These are phyloP conservation scores for Solanum hybrid DNA, from an alignment of 305 asterid species.

Conservation along the genomic window DNA sequence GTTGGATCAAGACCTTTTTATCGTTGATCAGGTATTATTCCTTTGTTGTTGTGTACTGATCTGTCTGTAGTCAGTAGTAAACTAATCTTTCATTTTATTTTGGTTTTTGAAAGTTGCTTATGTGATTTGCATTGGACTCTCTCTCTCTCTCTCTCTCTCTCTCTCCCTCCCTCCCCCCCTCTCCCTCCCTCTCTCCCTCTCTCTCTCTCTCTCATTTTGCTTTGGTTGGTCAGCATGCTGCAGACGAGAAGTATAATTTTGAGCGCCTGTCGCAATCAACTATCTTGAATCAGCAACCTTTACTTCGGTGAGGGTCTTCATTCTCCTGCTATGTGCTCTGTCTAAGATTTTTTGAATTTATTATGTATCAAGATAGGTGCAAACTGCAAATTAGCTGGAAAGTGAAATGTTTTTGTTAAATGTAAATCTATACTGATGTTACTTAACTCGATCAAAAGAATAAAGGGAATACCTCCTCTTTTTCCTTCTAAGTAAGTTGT, in stretches of 20 bases:
- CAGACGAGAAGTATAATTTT: constrained; percentile 93
- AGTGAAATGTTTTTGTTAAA: background rate
- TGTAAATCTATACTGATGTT: background rate
- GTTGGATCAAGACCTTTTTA: constrained; percentile 78
- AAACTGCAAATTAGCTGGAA: background rate
- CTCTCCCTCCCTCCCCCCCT: background rate
- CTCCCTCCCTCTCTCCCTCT: too few species aligned
- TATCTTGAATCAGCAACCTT: constrained; percentile 90
- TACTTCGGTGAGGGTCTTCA: constrained; percentile 56
- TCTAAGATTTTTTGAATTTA: background rate
- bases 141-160: background rate
- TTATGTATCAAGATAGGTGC: background rate
- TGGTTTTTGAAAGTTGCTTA: background rate
- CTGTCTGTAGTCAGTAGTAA: background rate
- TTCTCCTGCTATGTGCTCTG: background rate
- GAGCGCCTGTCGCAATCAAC: constrained; percentile 80
- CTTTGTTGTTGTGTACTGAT: constrained; percentile 2
- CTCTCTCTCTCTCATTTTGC: background rate
- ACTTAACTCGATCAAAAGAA: background rate
- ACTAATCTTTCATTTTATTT: background rate
- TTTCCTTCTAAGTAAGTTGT: background rate
- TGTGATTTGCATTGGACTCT: constrained; percentile 1
- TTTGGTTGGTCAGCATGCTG: constrained; percentile 77
- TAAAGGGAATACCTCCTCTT: background rate
- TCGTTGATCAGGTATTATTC: constrained; percentile 83